These are phyloP conservation scores for Nicotiana benthamiana DNA, from an alignment of 257 asterid genomes.

Conservation along the genomic window DNA sequence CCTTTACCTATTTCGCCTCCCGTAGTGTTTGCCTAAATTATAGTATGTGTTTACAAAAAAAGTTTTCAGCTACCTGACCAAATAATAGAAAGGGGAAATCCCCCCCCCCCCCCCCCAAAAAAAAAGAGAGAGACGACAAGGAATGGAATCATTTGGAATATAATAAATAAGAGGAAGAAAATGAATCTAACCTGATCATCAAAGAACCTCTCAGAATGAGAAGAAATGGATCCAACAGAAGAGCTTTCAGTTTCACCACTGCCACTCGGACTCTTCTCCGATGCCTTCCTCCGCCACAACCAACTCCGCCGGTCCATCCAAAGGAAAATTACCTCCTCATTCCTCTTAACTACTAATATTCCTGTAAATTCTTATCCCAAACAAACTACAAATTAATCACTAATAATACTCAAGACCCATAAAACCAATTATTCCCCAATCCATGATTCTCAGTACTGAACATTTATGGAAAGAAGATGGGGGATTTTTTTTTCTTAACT, in stretches of 20 bases:
- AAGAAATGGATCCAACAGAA: slow-evolving; percentile 58
- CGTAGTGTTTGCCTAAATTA: too few species aligned
- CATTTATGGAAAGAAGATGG: neutral
- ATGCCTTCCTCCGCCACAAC: slow-evolving; percentile 83
- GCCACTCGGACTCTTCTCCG: slow-evolving; percentile 69
- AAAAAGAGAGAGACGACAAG: neutral
- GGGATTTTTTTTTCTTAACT: neutral
- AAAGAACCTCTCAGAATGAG: slow-evolving; percentile 73
- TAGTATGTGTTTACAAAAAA: too few species aligned
- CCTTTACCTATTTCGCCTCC: too few species aligned
- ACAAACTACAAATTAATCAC: neutral
- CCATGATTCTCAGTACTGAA: neutral
- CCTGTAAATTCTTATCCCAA: neutral
- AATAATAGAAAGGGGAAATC: too few species aligned
- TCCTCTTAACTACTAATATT: neutral
- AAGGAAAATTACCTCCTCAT: neutral
- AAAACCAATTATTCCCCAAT: neutral
- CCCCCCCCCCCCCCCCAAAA: neutral
- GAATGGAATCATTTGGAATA: neutral
- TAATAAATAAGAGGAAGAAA: neutral
- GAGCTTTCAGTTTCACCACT: slow-evolving; percentile 87
- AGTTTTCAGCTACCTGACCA: too few species aligned
- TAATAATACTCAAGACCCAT: neutral
- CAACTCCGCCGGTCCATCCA: slow-evolving; percentile 88
- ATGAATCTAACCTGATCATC: slow-evolving; percentile 68